Evolutionary conservation across 2,329 filamentous ascomycete genomes (phyloP), one percentile per base, ranked within the genome.

Genomic region (Aspergillus pseudoglaucus): DNA sequence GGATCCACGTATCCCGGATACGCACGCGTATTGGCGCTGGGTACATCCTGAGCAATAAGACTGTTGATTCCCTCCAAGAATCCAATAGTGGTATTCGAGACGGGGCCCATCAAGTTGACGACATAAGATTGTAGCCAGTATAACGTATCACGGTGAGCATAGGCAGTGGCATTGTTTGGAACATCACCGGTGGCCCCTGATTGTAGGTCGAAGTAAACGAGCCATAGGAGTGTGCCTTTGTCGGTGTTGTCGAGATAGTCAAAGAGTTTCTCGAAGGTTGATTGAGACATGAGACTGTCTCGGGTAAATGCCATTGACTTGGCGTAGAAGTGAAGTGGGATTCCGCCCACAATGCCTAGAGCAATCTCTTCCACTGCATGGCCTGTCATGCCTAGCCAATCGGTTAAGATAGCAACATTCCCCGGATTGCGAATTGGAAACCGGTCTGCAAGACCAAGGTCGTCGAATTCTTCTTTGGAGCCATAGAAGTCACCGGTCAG

Each of bases 1-100:
- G 74, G 74, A 57, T 85, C 81, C 2, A 85, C 76, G 53, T 85
- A 85, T 2, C 82, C 82, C 0, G 82, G 75, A 61, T 85, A 86
- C 1, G 79, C 77, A 9, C 76, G 77, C 41, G 72, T 63, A 22
- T 45, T 47, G 0, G 67, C 68, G 2, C 66, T 60, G 1, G 68
- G 60, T 9, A 70, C 67, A 4, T 69, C 45, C 3, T 42, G 50
- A 3, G 53, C 25, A 17, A 64, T 51, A 4, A 62, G 22, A 10
- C 65, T 51, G 57, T 81, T 75, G 41, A 85, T 67, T 5, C 74
- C 75, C 14, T 70, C 65, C 35, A 83, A 59, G 46, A 84, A 83
- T 1, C 65, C 55, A 47, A 68, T 73, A 2, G 76, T 79, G 10
- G 64, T 68, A n/a, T 68, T 52, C 1, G 68, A 70, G 12, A 83